Base-by-base conservation (phyloP, 352 stramenopile species). In the Globisporangium splendens region DNA sequence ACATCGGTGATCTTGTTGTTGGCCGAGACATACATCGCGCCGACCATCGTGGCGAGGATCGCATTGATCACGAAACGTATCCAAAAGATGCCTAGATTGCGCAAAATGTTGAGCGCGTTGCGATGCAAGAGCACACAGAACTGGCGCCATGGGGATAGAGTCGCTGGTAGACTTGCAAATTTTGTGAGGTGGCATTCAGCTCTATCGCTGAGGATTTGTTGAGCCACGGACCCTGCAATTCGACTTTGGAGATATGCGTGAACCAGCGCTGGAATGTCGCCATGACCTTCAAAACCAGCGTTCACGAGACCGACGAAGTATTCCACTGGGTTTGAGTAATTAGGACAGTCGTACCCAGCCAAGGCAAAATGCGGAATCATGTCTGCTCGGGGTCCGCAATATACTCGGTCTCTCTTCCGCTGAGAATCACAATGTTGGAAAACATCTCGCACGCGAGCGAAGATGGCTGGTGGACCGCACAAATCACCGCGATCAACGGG, bases 401-500 rank as follows among this genome's bases (percentile, higher is more conserved):
- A 64, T 96, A 98, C 35, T 97, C 66, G 46, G 85, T 83, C 59
- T 96, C 66, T 8, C 95, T 93, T 33, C 66, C 63, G 22, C 68
- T 77, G 21, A 92, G 58, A 43, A 92, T 69, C 0, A 76, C 59
- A 1, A 93, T 51, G 55, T 93, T 87, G 18, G 66, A 73, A 33
- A 93, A 71, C 62, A 89, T 72, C 33, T 77, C 69, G 57, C 74
- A 95, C 3, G 91, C 70, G 1, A 71, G 66, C 7, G 86, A 92
- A 15, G 75, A 89, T n/a, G 86, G 87, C 70, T 96, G 86, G 68
- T 96, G 87, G 62, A 96, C 93, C 46, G 86, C 92, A 50, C 66
- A 83, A n/a, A n/a, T n/a, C n/a, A n/a, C n/a, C n/a, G n/a, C n/a
- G n/a, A n/a, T n/a, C n/a, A n/a, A n/a, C n/a, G n/a, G n/a, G n/a